Percentiles rank a stretch among this genome's conserved stretches.
phyloP scores from a whole-genome alignment of 2,329 filamentous ascomycete species.

The Dactylellina drechsleri region DNA sequence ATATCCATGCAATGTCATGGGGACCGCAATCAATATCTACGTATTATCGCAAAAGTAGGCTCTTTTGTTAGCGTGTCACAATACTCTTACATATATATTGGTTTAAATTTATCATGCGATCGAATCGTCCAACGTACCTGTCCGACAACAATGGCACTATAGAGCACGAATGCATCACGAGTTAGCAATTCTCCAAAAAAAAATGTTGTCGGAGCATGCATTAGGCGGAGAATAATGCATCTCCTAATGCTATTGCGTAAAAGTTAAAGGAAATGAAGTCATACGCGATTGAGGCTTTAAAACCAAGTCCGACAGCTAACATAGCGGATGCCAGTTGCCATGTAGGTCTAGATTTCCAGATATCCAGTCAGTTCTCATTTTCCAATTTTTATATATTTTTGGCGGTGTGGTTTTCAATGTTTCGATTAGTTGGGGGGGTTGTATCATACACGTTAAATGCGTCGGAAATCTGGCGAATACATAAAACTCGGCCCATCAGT shows the following conservation, averaged over 20 bases:
- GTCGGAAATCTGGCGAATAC: slow-evolving; percentile 43
- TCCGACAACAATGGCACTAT: slow-evolving; percentile 53
- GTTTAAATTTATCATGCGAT: not conserved
- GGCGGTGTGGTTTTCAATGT: not conserved
- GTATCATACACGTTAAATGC: slow-evolving; percentile 49
- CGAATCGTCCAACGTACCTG: slow-evolving; percentile 22
- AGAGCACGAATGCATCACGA: not conserved
- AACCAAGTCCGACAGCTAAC: slow-evolving; percentile 52
- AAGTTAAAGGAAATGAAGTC: slow-evolving; percentile 54
- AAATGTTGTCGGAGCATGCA: slow-evolving; percentile 45
- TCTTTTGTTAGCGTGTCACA: too few species aligned
- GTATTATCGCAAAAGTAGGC: not conserved
- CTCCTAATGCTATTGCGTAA: slow-evolving; percentile 46
- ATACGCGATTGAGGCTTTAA: slow-evolving; percentile 54
- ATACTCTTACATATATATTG: slow-evolving; percentile 43
- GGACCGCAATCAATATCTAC: slow-evolving; percentile 55
- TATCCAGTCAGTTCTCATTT: slow-evolving; percentile 18
- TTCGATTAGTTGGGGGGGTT: slow-evolving; percentile 12
- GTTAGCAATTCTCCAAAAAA: slow-evolving; percentile 17
- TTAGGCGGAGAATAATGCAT: not conserved
- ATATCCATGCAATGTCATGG: slow-evolving; percentile 66
- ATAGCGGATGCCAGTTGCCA: slow-evolving; percentile 53
- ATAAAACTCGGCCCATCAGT: too few species aligned
- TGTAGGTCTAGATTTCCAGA: slow-evolving; percentile 39
- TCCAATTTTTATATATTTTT: not conserved